phyloP scores from a whole-genome alignment of 768 basidiomycete species.

The Nevesoporus exiguus region DNA sequence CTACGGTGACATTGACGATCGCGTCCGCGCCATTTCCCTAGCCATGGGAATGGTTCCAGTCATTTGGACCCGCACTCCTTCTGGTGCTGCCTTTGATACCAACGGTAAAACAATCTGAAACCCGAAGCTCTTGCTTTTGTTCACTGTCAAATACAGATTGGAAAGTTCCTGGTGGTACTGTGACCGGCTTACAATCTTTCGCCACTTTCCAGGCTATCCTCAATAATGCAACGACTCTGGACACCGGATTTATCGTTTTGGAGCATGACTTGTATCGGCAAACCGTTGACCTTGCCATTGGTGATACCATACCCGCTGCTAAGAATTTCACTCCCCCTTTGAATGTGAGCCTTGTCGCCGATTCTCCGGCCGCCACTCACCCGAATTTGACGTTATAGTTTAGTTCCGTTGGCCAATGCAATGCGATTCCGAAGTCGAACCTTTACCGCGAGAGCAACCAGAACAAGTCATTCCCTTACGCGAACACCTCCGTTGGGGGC shows the following conservation, averaged over 20 bases:
- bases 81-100: slow-evolving; percentile 61
- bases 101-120: slow-evolving; percentile 46
- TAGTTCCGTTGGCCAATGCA: slow-evolving; percentile 77
- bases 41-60: slow-evolving; percentile 92
- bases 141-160: slow-evolving; percentile 54
- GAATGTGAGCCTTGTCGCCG: slow-evolving; percentile 40
- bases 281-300: slow-evolving; percentile 86
- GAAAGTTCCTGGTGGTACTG: slow-evolving; percentile 77
- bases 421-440: slow-evolving; percentile 56
- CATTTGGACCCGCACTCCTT: slow-evolving; percentile 76
- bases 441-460: slow-evolving; percentile 82
- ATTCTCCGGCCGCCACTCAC: not conserved
- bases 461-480: slow-evolving; percentile 63
- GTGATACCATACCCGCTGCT: slow-evolving; percentile 80
- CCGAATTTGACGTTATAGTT: slow-evolving; percentile 37
- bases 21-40: slow-evolving; percentile 83
- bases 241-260: slow-evolving; percentile 82
- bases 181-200: slow-evolving; percentile 61
- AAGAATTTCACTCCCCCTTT: slow-evolving; percentile 61
- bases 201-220: slow-evolving; percentile 74
- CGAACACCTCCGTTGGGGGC: slow-evolving; percentile 31
- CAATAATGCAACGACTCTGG: slow-evolving; percentile 54
- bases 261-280: slow-evolving; percentile 83
- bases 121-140: not conserved
- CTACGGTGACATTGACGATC: slow-evolving; percentile 87